These are phyloP conservation scores for Boechera retrofracta DNA, from an alignment of 345 rosid genomes.

Conservation along the genomic window DNA sequence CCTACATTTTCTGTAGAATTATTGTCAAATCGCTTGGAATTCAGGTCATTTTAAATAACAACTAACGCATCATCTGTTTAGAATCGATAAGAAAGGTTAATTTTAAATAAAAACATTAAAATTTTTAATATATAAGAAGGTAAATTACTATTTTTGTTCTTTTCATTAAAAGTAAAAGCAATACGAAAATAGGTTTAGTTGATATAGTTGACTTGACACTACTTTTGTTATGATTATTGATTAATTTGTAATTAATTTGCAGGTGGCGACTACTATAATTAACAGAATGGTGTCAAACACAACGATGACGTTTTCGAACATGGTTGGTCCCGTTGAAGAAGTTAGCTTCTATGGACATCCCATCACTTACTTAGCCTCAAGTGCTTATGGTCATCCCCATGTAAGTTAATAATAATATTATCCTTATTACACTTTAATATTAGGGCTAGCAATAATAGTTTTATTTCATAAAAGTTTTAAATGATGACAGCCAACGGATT, in stretches of 20 bases:
- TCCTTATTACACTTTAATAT: too few relatives aligned
- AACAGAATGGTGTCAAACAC: slow-evolving; percentile 48
- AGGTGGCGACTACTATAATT: slow-evolving; percentile 48
- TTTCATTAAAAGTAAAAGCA: neutral
- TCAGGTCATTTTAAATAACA: slow-evolving; percentile 36
- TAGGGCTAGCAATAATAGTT: too few relatives aligned
- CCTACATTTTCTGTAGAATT: slow-evolving; percentile 9
- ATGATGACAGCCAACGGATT: too few relatives aligned
- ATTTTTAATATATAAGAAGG: too few relatives aligned
- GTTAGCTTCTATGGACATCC: slow-evolving; percentile 62
- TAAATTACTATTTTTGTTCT: neutral
- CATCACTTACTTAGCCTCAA: slow-evolving; percentile 58
- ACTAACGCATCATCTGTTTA: neutral
- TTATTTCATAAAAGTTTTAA: too few relatives aligned
- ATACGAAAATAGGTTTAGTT: neutral
- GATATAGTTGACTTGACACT: neutral
- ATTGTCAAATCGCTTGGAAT: slow-evolving; percentile 45
- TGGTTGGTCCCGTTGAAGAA: slow-evolving; percentile 59
- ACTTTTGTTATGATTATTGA: neutral
- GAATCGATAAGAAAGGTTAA: too few relatives aligned
- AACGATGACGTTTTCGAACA: slow-evolving; percentile 56
- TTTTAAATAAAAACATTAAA: too few relatives aligned
- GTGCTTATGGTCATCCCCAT: slow-evolving; percentile 61
- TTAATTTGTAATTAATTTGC: slow-evolving; percentile 33
- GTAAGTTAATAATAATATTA: slow-evolving; percentile 23